Percentiles rank a stretch among this genome's conserved stretches.
These are phyloP conservation scores for Diaporthe sp. DNA, from an alignment of 2,329 filamentous ascomycete genomes.

Conservation along the genomic window DNA sequence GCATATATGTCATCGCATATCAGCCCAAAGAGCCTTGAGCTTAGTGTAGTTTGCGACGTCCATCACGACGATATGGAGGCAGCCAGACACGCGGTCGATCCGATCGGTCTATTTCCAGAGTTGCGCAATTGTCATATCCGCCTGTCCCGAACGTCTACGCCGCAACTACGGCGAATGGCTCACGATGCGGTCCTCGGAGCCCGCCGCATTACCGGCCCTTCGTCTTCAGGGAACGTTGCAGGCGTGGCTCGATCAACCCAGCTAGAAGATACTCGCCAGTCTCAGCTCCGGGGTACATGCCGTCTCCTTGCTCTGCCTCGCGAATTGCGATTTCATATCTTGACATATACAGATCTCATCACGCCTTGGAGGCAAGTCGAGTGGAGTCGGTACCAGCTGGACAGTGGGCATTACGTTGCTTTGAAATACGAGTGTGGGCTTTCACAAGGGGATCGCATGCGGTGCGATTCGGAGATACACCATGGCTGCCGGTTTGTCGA, in stretches of 20 bases:
- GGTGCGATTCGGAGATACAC: background rate
- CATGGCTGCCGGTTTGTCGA: background rate
- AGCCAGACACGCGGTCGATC: background rate
- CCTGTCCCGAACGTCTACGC: background rate
- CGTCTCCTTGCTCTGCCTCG: background rate
- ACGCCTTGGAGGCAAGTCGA: background rate
- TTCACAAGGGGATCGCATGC: no score
- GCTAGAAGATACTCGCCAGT: background rate
- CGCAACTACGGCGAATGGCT: background rate
- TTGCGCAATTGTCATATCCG: background rate
- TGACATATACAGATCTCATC: background rate
- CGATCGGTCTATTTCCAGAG: background rate
- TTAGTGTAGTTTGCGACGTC: slow-evolving; percentile 4
- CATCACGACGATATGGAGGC: background rate
- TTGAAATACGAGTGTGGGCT: background rate
- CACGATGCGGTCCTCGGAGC: background rate
- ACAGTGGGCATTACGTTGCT: background rate
- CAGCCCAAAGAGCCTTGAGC: background rate
- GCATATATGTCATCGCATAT: background rate
- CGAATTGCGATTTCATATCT: background rate
- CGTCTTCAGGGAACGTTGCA: background rate
- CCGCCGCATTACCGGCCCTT: background rate
- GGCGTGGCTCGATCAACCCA: background rate
- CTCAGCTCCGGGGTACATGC: background rate
- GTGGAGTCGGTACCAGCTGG: background rate